Base-by-base conservation (phyloP, 148 eudicot species). In the Camellia granthamiana region DNA sequence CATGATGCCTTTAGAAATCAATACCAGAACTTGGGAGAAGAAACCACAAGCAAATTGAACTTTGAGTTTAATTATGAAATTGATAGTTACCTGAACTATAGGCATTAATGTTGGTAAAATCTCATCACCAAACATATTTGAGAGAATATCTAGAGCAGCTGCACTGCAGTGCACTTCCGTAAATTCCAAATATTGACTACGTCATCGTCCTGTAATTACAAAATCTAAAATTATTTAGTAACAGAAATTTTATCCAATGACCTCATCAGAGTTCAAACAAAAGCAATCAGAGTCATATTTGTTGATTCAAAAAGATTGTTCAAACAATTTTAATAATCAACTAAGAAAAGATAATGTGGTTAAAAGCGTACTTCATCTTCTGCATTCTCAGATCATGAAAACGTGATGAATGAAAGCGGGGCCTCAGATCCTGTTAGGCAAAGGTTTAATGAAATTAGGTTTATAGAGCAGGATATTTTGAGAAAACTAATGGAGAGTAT, bases 111-210 rank as follows among this genome's bases (percentile, higher is more conserved):
- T 82, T 47, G 94, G 95, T 74, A 96, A 91, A 84, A 96, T 93
- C 55, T 90, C 97, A 83, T 93, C 98, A 38, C 99, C 95, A 82
- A 91, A 96, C 79, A 96, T 94, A 92, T 93, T 96, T 42, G 99
- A 96, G 72, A 96, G 81, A 67, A 90, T 84, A 90, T 96, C 99
- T 77, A 96, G 79, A 82, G 92, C 99, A 88, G 99, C 99, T 47
- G 98, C 99, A 78, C 99, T 96, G 79, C 99, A 78, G 98, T 96
- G 79, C 99, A 96, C 90, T 96, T 96, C 58, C 99, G 87, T 70
- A 96, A 86, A 83, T 92, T 96, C 99, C 99, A 96, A 12, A 93
- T 86, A 52, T 93, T 96, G 60, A 96, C 95, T 72, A 90, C 84
- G 82, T 89, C 99, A 76, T 96, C 98, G 82, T 96, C 99, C 99